Evolutionary conservation across 495 filamentous ascomycete species (phyloP), one percentile per base, ranked within the genome.

Genomic region (Neurospora sp.): DNA sequence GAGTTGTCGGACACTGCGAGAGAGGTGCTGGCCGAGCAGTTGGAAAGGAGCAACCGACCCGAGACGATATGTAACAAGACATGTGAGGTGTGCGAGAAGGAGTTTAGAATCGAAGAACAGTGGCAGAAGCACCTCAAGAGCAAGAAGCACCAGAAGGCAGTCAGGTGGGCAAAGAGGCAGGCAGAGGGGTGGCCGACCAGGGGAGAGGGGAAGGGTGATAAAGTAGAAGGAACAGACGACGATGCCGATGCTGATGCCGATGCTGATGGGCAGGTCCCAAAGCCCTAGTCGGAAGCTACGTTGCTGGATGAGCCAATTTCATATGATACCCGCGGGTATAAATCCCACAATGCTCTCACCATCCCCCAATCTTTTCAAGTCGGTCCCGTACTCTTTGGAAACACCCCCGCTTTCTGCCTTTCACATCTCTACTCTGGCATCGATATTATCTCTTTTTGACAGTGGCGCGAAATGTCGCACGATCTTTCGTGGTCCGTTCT

Each of bases 121-220:
- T 98, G 94, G 94, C 79, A 87, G 39, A 81, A 83, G 47, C 96
- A 99, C 80, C 77, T 94, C 6, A 88, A 87, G 71, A 90, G 94
- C 72, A 85, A 86, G 69, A 82, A 80, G 39, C 93, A 97, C 75
- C 71, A 74, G 61, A 77, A 80, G 27, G 75, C 69, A 1, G 72
- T 81, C 12, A 73, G 72, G 9, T 69, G 41, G 7, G 71, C 70
- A 37, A 80, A 70, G 68, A 78, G 73, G 70, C 79, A 80, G 72
- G 73, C 68, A 44, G 53, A 65, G 53, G 53, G 53, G 12, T 65
- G 53, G 53, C 53, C 53, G 14, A 37, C 7, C 53, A 65, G 53
- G 14, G 53, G 53, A 65, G 53, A 18, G 14, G 6, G 12, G 27
- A 65, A 65, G 27, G 27, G 27, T 18, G 53, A 65, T 27, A 9